Base-by-base conservation (phyloP, 139 green algal genomes). In the Tetraselmis striata region DNA sequence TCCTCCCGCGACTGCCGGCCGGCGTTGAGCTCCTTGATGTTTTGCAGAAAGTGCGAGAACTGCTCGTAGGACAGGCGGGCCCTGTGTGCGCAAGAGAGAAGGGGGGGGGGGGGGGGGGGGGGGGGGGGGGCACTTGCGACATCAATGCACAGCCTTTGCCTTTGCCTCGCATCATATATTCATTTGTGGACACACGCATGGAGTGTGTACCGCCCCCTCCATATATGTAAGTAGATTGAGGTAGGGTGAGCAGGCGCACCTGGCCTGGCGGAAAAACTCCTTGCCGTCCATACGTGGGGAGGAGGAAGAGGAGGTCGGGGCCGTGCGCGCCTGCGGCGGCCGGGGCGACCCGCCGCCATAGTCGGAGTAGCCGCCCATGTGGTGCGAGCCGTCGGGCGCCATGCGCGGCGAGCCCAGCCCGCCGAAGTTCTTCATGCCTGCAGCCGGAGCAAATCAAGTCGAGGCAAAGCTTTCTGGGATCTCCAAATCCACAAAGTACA, bases 21-120 rank as follows among this genome's bases (percentile, higher is more conserved):
- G 1, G 89, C 89, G 77, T 96, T 96, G 5, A 96, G 91, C 85
- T 96, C 92, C 84, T 96, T 94, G 85, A 93, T 94, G 31, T 90
- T 87, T 74, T 88, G 82, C 31, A 96, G 81, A 81, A 96, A 96
- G 59, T 88, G 81, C 23, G 80, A 90, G 89, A 97, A 97, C 59
- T 93, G 85, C 84, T 97, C 91, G 78, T 94, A 95, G 0, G 87
- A 90, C 59, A 97, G 85, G 1, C 90, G 87, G 24, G 86, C 84
- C 77, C 91, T 90, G 85, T n/a, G n/a, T n/a, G n/a, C n/a, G n/a
- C n/a, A n/a, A n/a, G n/a, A n/a, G n/a, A n/a, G n/a, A n/a, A n/a
- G n/a, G n/a, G n/a, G n/a, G n/a, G n/a, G n/a, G 18, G 18, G 58
- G 58, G 58, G 58, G 23, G 18, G 58, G 23, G 58, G 58, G 58